phyloP scores from a whole-genome alignment of 2,329 filamentous ascomycete species.

The Triangularia verruculosa region DNA sequence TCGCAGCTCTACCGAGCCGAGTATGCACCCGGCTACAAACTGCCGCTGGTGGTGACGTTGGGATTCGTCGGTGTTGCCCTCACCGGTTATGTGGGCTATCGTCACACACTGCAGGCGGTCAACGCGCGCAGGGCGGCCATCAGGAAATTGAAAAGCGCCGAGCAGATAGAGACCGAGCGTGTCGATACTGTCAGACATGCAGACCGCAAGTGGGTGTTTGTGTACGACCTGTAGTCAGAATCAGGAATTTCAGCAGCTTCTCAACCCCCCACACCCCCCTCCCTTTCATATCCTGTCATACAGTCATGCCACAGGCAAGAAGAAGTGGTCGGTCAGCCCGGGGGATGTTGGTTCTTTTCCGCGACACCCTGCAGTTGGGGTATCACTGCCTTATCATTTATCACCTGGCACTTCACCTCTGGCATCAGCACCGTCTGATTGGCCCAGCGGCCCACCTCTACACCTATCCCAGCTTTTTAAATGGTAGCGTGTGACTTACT shows the following conservation, averaged over 20 bases:
- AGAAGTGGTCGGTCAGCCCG: neutral
- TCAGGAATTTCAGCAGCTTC: too few species aligned
- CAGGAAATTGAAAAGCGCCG: constrained; percentile 6
- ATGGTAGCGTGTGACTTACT: too few species aligned
- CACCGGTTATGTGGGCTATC: constrained; percentile 33
- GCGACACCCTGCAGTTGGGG: neutral
- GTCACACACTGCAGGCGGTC: constrained; percentile 22
- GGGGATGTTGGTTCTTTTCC: neutral
- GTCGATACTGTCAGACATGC: constrained; percentile 8
- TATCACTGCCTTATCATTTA: neutral
- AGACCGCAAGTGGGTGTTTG: constrained; percentile 12
- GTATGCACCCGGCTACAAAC: constrained; percentile 33
- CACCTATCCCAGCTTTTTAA: neutral
- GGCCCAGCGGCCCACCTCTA: neutral
- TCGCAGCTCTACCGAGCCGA: constrained; percentile 31
- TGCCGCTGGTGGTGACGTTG: constrained; percentile 34
- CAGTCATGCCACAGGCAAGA: too few species aligned
- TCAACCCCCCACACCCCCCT: neutral
- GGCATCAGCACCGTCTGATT: neutral
- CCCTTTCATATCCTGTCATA: neutral
- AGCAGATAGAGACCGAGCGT: constrained; percentile 3
- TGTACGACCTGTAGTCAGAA: constrained; percentile 4
- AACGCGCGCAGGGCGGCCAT: constrained; percentile 14
- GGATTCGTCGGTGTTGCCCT: constrained; percentile 32
- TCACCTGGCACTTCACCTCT: neutral